phyloP scores from a whole-genome alignment of 805 yeast genomes.

The Lipomyces starkeyi region DNA sequence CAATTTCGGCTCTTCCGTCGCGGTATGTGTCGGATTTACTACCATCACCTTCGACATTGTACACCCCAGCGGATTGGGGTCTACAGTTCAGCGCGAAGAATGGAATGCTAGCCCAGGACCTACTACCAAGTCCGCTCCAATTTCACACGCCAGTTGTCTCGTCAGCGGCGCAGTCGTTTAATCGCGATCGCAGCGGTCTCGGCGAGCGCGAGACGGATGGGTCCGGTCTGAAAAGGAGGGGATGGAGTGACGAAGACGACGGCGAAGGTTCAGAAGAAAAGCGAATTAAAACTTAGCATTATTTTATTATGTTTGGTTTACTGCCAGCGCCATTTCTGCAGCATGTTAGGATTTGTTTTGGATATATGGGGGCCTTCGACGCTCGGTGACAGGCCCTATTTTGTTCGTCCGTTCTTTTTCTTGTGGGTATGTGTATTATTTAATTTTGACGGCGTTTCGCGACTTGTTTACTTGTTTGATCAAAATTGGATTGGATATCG shows the following conservation, averaged over 20 bases:
- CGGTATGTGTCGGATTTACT: slow-evolving; percentile 73
- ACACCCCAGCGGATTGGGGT: slow-evolving; percentile 47
- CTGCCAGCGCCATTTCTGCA: background rate
- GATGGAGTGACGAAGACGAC: slow-evolving; percentile 20
- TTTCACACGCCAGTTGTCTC: slow-evolving; percentile 42
- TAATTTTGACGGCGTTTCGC: background rate
- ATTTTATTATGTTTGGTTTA: background rate
- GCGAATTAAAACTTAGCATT: slow-evolving; percentile 11
- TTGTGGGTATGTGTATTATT: background rate
- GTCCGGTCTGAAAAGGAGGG: background rate
- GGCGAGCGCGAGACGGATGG: slow-evolving; percentile 1
- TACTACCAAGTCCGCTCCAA: slow-evolving; percentile 43
- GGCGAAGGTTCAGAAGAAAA: slow-evolving; percentile 16
- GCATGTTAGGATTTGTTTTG: background rate
- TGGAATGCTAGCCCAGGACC: slow-evolving; percentile 36
- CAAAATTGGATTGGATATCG: background rate
- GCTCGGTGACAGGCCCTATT: too few species aligned
- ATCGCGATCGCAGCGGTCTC: slow-evolving; percentile 8
- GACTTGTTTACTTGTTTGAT: background rate
- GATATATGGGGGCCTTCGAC: background rate
- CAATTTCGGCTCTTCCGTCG: slow-evolving; percentile 71
- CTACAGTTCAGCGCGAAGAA: slow-evolving; percentile 24
- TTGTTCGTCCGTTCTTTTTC: too few species aligned
- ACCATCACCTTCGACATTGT: slow-evolving; percentile 81
- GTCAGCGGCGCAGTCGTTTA: slow-evolving; percentile 34